phyloP scores from a whole-genome alignment of 352 stramenopile genomes.

The Phytophthora parvispora region DNA sequence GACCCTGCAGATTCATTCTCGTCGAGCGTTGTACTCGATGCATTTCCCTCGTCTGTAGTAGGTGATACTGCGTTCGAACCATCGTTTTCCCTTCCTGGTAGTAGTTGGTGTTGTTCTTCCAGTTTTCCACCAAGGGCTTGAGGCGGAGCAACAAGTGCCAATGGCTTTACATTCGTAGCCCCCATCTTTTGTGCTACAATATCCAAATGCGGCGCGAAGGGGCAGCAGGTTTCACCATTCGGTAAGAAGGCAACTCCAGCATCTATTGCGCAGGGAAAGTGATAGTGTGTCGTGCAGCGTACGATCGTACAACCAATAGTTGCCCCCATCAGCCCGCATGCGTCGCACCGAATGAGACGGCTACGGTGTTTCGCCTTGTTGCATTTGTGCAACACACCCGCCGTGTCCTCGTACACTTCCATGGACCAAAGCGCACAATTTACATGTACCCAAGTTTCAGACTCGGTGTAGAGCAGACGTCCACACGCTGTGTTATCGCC shows the following conservation, averaged over 20 bases:
- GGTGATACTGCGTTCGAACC: background rate
- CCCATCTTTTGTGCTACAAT: constrained; percentile 49
- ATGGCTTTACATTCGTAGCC: constrained; percentile 9
- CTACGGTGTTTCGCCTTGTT: constrained; percentile 92
- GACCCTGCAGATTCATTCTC: constrained; percentile 1
- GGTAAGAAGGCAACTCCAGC: constrained; percentile 75
- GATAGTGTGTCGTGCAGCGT: constrained; percentile 93
- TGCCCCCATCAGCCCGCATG: constrained; percentile 91
- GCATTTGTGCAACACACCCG: constrained; percentile 83
- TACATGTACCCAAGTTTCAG: constrained; percentile 92
- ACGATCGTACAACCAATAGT: constrained; percentile 93
- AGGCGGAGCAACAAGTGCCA: background rate
- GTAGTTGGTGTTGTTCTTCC: background rate
- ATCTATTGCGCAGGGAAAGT: constrained; percentile 94
- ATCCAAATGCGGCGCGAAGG: constrained; percentile 58
- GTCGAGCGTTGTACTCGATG: constrained; percentile 2
- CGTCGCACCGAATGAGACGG: constrained; percentile 92
- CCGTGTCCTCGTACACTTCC: constrained; percentile 91
- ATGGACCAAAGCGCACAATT: constrained; percentile 95
- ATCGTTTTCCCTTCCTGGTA: background rate
- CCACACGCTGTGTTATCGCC: constrained; percentile 81
- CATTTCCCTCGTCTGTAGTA: constrained; percentile 4
- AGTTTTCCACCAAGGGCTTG: background rate
- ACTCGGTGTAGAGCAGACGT: constrained; percentile 83
- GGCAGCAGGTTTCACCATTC: constrained; percentile 78